These are phyloP conservation scores for Stenogyne calaminthoides DNA, from an alignment of 305 asterid genomes.

Conservation along the genomic window DNA sequence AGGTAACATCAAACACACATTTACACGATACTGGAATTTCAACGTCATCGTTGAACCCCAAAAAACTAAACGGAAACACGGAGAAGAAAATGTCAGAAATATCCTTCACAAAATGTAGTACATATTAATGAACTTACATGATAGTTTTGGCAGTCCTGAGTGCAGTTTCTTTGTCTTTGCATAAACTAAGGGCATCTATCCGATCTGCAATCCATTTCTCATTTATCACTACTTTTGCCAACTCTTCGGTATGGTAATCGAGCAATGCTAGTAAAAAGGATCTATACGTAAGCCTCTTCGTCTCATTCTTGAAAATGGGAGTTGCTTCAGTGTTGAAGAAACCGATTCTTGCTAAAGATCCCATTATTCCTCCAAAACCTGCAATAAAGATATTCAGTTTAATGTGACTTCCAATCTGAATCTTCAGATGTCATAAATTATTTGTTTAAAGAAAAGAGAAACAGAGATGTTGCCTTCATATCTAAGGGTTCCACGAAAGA, in stretches of 20 bases:
- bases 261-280: conserved; percentile 56
- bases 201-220: conserved; percentile 65
- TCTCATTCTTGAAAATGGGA: conserved; percentile 44
- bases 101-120: background rate
- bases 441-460: conserved; percentile 15
- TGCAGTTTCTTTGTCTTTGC: conserved; percentile 62
- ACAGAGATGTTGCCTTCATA: conserved; percentile 68
- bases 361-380: conserved; percentile 95
- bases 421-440: background rate
- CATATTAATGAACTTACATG: conserved; percentile 49
- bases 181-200: conserved; percentile 53
- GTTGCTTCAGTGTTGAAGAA: conserved; percentile 62
- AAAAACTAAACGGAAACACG: conserved; percentile 46
- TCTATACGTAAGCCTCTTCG: conserved; percentile 51
- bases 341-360: conserved; percentile 74
- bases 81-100: background rate
- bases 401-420: background rate
- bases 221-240: conserved; percentile 34
- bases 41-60: conserved; percentile 67
- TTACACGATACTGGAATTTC: conserved; percentile 66
- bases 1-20: conserved; percentile 72
- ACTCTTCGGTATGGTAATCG: conserved; percentile 25
- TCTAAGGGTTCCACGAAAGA: conserved; percentile 93
- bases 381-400: conserved; percentile 18
- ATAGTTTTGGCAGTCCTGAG: conserved; percentile 82